These are phyloP conservation scores for Nicotiana sylvestris DNA, from an alignment of 257 asterid genomes.

Conservation along the genomic window DNA sequence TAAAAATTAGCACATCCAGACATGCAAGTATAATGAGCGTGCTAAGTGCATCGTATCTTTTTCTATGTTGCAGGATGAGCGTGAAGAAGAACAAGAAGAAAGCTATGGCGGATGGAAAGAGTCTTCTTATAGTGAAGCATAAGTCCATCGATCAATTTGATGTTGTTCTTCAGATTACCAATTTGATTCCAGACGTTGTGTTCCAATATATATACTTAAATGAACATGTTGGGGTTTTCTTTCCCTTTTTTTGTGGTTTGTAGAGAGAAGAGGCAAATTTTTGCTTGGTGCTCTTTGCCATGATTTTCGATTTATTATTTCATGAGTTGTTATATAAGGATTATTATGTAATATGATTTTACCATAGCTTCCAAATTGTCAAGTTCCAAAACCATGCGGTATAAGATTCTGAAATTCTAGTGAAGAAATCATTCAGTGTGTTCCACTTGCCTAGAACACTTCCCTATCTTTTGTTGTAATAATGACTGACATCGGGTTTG, in stretches of 20 bases:
- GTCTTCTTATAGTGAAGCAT: constrained; percentile 23
- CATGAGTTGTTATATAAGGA: neutral
- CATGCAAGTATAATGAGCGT: neutral
- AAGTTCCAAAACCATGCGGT: neutral
- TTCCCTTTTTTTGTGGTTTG: neutral
- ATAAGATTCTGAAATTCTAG: neutral
- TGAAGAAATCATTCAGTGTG: neutral
- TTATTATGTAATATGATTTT: neutral
- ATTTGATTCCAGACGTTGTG: neutral
- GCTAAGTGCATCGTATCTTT: neutral
- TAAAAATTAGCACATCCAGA: neutral
- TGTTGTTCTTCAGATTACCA: neutral
- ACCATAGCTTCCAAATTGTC: neutral
- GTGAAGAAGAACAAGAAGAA: constrained; percentile 27
- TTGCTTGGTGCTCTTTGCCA: neutral
- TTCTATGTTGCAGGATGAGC: constrained; percentile 25
- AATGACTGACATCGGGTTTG: no score
- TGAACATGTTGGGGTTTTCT: neutral
- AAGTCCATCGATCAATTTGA: neutral
- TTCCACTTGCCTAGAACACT: neutral
- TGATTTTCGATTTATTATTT: neutral
- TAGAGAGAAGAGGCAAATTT: neutral
- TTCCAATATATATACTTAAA: neutral
- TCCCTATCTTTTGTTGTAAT: no score
- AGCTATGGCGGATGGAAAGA: constrained; percentile 50